Base-by-base conservation (phyloP, 202 grass and related monocot genomes). In the Saccharum hybrid region DNA sequence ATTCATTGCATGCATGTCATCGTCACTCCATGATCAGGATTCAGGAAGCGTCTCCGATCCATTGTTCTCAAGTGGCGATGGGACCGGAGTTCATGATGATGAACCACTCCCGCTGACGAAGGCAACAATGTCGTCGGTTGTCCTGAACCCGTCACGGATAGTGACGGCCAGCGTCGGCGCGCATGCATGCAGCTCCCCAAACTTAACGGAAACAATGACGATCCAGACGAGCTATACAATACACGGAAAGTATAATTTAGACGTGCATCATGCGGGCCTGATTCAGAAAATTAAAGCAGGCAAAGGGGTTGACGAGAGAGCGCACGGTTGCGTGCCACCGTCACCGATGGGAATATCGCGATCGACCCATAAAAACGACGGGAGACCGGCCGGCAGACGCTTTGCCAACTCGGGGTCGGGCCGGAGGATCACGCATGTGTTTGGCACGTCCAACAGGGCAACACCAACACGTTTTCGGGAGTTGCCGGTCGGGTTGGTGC, bases 281-380 rank as follows among this genome's bases (percentile, higher is more conserved):
- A 72, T 54, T 10, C 5, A 43, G 66, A 59, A 40, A 52, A 60
- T 0, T 23, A 60, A 60, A n/a, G 28, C 22, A 13, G 12, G 18
- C 14, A 4, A 41, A 3, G 71, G 16, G 23, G 63, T 80, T 80
- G 83, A 66, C 76, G 15, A 52, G 56, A 63, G 46, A 7, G 2
- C 0, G 6, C 13, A 4, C 19, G 63, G 62, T 16, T 61, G 67
- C 73, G 12, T 60, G 74, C 19, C 64, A 46, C 10, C 56, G 46
- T 30, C 21, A 4, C 75, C 65, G 28, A 10, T 22, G 73, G 15
- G 43, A 66, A 78, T 63, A 63, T 38, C 18, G 54, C 16, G 21
- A 61, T 4, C 22, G 4, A 40, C 33, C 64, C 8, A 74, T 46
- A 21, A 49, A 81, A 74, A 81, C 38, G 70, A 75, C 30, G 30